A percentile compares a stretch with the other conserved stretches of the same genome.
These are phyloP conservation scores for Colletotrichum musae DNA, from an alignment of 2,329 filamentous ascomycete genomes.

Conservation along the genomic window DNA sequence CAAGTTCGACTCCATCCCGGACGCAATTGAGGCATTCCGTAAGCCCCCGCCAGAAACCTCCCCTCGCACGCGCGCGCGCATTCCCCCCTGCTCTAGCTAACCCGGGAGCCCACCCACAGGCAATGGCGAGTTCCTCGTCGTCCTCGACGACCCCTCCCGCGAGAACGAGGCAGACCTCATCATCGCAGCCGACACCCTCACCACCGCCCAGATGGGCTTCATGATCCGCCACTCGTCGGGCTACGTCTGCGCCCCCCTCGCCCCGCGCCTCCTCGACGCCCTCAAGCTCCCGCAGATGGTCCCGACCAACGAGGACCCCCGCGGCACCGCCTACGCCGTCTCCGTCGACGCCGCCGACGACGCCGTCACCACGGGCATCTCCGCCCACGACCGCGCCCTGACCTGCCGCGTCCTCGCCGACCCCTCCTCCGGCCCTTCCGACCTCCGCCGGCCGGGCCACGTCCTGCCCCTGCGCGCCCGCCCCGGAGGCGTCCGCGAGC, in stretches of 20 bases:
- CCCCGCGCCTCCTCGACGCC: slow-evolving; percentile 75
- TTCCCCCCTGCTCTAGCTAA: slow-evolving; percentile 5
- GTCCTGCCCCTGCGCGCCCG: slow-evolving; percentile 87
- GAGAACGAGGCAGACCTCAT: slow-evolving; percentile 99
- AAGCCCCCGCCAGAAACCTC: slow-evolving; percentile 47
- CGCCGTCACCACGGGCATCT: slow-evolving; percentile 89
- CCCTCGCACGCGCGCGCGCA: slow-evolving; percentile 16
- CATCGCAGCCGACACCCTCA: slow-evolving; percentile 88
- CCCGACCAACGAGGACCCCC: slow-evolving; percentile 79
- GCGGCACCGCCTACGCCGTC: slow-evolving; percentile 93
- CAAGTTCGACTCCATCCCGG: slow-evolving; percentile 76
- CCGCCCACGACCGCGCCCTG: slow-evolving; percentile 86
- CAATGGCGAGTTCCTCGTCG: slow-evolving; percentile 92
- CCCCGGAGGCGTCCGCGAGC: slow-evolving; percentile 83
- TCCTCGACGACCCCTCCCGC: slow-evolving; percentile 91
- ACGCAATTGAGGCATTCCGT: slow-evolving; percentile 76
- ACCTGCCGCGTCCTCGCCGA: slow-evolving; percentile 86
- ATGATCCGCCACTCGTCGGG: slow-evolving; percentile 93
- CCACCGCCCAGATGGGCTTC: slow-evolving; percentile 93
- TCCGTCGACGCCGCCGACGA: slow-evolving; percentile 85
- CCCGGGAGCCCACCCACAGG: slow-evolving; percentile 56
- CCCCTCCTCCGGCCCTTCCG: slow-evolving; percentile 66
- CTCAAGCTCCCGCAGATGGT: slow-evolving; percentile 95
- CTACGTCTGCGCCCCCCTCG: slow-evolving; percentile 90
- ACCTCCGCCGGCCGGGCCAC: slow-evolving; percentile 89